Percentiles rank a stretch among this genome's conserved stretches.
Evolutionary conservation across 139 green algal species (phyloP).

Genomic region (Chloropicon primus): DNA sequence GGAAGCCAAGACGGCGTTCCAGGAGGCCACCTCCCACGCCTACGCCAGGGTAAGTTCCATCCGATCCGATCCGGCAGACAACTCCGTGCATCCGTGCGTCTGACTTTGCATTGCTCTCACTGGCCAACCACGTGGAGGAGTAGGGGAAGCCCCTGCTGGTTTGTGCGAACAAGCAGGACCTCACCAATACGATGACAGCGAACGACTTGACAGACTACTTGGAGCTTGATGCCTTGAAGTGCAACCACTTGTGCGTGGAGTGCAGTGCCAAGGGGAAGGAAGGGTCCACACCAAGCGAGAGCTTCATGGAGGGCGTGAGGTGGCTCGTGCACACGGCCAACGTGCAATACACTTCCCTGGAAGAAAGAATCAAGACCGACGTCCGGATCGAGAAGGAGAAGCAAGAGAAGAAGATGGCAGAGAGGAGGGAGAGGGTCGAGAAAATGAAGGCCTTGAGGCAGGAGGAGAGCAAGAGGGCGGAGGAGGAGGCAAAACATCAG

Average conservation of each 20-base stretch:
- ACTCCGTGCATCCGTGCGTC: background rate
- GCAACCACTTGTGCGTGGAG: background rate
- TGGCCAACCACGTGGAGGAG: too few species aligned
- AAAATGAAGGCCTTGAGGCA: background rate
- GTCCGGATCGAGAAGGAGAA: background rate
- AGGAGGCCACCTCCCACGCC: constrained; percentile 10
- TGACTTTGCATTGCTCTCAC: background rate
- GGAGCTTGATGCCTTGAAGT: background rate
- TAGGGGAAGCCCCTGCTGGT: constrained; percentile 30
- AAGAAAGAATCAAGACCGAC: background rate
- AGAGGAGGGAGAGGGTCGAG: background rate
- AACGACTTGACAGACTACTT: constrained; percentile 12
- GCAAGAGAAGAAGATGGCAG: background rate
- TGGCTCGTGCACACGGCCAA: background rate
- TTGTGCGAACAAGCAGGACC: constrained; percentile 41
- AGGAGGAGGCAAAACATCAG: too few species aligned
- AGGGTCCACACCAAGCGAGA: background rate
- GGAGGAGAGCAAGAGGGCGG: background rate
- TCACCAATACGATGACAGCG: constrained; percentile 11
- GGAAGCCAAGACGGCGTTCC: constrained; percentile 24
- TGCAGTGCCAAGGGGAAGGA: background rate
- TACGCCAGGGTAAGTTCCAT: constrained; percentile 2
- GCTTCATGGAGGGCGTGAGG: background rate
- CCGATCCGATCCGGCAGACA: background rate
- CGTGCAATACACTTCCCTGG: background rate